These are phyloP conservation scores for Dipteronia dyeriana DNA, from an alignment of 345 rosid species.

Conservation along the genomic window DNA sequence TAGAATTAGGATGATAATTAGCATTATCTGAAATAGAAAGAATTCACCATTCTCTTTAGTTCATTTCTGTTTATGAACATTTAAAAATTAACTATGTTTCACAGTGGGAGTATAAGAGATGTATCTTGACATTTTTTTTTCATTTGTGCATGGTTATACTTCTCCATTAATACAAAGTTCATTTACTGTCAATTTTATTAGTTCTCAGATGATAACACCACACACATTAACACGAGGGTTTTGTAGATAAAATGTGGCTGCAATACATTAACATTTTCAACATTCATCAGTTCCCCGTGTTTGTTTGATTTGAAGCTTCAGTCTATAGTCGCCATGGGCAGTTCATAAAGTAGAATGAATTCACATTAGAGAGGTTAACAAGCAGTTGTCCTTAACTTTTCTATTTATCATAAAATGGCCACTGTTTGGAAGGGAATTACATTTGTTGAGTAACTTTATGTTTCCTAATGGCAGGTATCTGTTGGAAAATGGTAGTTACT, in stretches of 20 bases:
- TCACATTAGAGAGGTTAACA: neutral
- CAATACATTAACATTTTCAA: neutral
- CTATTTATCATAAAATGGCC: neutral
- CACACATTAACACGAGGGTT: too few species aligned
- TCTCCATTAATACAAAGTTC: too few species aligned
- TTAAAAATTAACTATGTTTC: neutral
- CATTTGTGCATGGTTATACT: neutral
- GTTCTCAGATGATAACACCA: neutral
- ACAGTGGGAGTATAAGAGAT: neutral
- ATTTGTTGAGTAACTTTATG: neutral
- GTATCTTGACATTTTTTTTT: neutral
- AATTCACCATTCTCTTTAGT: neutral
- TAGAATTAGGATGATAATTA: neutral
- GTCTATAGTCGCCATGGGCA: neutral
- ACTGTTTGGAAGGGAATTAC: constrained; percentile 2
- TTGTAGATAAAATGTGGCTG: neutral
- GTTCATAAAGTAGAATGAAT: neutral
- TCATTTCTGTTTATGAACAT: neutral
- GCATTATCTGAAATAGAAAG: neutral
- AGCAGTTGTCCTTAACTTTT: neutral
- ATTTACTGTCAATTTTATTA: neutral
- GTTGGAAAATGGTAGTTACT: constrained; percentile 83
- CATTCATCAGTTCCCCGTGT: neutral
- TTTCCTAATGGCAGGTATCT: constrained; percentile 63
- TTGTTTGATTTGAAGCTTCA: neutral